phyloP scores from a whole-genome alignment of 2,329 filamentous ascomycete species.

The Botrytis fragariae region DNA sequence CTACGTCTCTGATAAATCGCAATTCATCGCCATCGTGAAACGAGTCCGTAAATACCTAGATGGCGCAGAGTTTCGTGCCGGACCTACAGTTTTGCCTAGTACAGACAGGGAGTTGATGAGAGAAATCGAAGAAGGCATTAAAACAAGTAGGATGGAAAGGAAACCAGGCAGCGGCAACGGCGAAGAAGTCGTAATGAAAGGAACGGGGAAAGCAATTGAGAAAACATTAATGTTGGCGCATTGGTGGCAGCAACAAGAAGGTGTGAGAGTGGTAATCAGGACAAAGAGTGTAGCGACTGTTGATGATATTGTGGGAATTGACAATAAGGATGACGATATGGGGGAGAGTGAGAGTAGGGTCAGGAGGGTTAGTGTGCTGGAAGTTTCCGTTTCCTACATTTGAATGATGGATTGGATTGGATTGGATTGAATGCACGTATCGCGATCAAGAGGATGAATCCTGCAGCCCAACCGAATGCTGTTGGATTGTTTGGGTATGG shows the following conservation, averaged over 20 bases:
- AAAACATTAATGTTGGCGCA: slow-evolving; percentile 33
- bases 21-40: slow-evolving; percentile 37
- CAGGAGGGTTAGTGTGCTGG: slow-evolving; percentile 35
- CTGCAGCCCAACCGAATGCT: neutral
- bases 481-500: neutral
- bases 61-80: slow-evolving; percentile 32
- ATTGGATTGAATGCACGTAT: neutral
- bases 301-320: slow-evolving; percentile 36
- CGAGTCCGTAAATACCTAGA: slow-evolving; percentile 34
- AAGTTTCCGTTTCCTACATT: slow-evolving; percentile 31
- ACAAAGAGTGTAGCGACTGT: slow-evolving; percentile 38
- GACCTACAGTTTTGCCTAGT: slow-evolving; percentile 22
- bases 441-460: neutral
- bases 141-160: slow-evolving; percentile 21
- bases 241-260: slow-evolving; percentile 34
- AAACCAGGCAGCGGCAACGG: slow-evolving; percentile 18
- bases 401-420: neutral
- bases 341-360: slow-evolving; percentile 31
- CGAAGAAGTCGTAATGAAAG: slow-evolving; percentile 37
- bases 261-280: slow-evolving; percentile 33
- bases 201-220: slow-evolving; percentile 38
- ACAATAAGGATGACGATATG: slow-evolving; percentile 23
- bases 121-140: slow-evolving; percentile 27
- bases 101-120: slow-evolving; percentile 22
- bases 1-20: slow-evolving; percentile 35